These are phyloP conservation scores for Adansonia gregorii DNA, from an alignment of 441 rosid species.

Conservation along the genomic window DNA sequence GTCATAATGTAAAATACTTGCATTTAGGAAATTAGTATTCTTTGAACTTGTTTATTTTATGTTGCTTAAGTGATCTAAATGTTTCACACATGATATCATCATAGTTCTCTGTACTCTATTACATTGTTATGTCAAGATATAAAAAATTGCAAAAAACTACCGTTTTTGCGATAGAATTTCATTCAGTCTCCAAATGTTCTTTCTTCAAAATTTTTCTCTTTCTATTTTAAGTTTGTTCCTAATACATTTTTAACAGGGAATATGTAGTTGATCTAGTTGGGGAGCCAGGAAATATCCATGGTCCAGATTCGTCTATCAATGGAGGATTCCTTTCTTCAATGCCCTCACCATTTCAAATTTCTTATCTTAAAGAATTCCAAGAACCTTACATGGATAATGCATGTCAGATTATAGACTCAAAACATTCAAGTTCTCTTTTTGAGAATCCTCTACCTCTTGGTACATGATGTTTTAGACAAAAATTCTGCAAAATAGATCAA, in stretches of 20 bases:
- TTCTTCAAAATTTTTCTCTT: neutral
- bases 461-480: conserved; percentile 33
- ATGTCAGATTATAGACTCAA: conserved; percentile 30
- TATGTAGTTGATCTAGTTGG: conserved; percentile 94
- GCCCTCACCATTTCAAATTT: conserved; percentile 74
- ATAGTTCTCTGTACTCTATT: no score
- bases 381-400: conserved; percentile 43
- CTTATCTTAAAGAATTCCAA: conserved; percentile 53
- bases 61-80: conserved; percentile 7
- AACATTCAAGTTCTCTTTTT: conserved; percentile 30
- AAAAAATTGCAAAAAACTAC: neutral
- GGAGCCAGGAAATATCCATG: conserved; percentile 81
- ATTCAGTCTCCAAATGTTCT: neutral
- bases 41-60: neutral
- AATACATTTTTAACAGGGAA: conserved; percentile 59
- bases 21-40: neutral
- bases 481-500: neutral
- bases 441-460: conserved; percentile 49
- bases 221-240: neutral
- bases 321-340: conserved; percentile 57
- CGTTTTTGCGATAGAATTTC: neutral
- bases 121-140: neutral
- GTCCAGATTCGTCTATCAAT: conserved; percentile 35
- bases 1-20: neutral
- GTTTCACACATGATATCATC: neutral